Evolutionary conservation across 495 filamentous ascomycete genomes (phyloP).

Genomic region (Articulospora tetracladia): DNA sequence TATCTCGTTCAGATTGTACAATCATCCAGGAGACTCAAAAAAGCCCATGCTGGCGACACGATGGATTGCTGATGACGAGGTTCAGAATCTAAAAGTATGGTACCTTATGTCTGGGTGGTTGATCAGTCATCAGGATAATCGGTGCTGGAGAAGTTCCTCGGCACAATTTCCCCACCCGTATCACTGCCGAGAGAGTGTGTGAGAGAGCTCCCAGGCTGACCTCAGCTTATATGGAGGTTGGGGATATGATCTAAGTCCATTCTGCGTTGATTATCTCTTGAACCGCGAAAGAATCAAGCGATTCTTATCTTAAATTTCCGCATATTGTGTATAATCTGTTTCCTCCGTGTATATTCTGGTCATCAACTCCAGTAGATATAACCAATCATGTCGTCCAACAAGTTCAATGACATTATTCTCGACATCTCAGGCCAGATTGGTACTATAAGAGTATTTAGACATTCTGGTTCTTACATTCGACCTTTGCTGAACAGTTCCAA

Average conservation of each 20-base stretch:
- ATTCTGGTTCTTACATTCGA: neutral
- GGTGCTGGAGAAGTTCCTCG: neutral
- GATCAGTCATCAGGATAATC: neutral
- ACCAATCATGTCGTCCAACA: conserved; percentile 2
- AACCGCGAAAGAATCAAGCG: too few species aligned
- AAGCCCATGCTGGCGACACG: neutral
- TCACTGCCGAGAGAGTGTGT: neutral
- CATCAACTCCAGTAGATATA: too few species aligned
- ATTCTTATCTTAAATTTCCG: neutral
- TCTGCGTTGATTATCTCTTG: too few species aligned
- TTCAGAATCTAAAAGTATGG: too few species aligned
- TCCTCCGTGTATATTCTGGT: too few species aligned
- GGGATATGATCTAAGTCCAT: too few species aligned
- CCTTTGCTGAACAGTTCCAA: conserved; percentile 1
- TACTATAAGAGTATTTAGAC: conserved; percentile 16
- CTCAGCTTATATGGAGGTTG: too few species aligned
- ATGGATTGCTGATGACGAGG: too few species aligned
- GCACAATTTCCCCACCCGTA: neutral
- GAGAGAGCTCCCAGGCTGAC: too few species aligned
- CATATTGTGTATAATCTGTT: too few species aligned
- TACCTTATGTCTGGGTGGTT: neutral
- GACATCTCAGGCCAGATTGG: conserved; percentile 20
- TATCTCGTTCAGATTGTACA: neutral
- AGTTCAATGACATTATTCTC: conserved; percentile 22
- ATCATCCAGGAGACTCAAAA: neutral